Base-by-base conservation (phyloP, 306 rosid species). In the Oemleria cerasiformis region DNA sequence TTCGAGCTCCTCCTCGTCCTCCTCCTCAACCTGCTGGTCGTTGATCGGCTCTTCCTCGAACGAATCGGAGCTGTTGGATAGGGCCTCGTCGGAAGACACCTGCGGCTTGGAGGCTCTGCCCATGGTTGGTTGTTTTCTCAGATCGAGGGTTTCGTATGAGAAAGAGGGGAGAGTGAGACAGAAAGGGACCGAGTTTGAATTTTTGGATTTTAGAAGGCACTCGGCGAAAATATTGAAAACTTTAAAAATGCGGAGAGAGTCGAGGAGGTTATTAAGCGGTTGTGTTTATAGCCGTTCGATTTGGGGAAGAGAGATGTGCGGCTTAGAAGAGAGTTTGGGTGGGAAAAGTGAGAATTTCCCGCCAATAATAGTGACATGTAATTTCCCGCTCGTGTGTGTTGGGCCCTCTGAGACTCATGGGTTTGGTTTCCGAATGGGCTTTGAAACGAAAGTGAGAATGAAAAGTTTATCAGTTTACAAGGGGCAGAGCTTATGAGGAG, bases 1-100 rank as follows among this genome's bases (percentile, higher is more conserved):
- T 63, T 94, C 86, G 65, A 94, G 84, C 81, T 94, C 99, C 72
- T 94, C 97, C 6, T 89, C 95, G 67, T 94, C 98, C 6, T 86
- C 98, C 51, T 84, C 92, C 2, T 83, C 89, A 21, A 12, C 66
- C 66, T 61, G 45, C 66, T 39, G 45, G 47, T 84, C 81, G 77
- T 82, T 86, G 63, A 75, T 67, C 63, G 65, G 86, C 63, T 85
- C 88, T 61, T 90, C 92, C 63, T 79, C 89, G 59, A 68, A 79
- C 61, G 96, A 87, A 73, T 72, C 71, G 20, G 89, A 80, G 65
- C 69, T 78, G 81, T 77, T 70, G 23, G 93, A 91, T 13, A 79
- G 70, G 6, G 80, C 91, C 14, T 94, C 99, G 61, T 91, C 96
- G 74, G 97, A 95, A 38, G 96, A 91, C 10, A 65, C 82, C 72